Conservation (phyloP, 2,329 filamentous ascomycete species). For the Fragosphaeria purpurea region DNA sequence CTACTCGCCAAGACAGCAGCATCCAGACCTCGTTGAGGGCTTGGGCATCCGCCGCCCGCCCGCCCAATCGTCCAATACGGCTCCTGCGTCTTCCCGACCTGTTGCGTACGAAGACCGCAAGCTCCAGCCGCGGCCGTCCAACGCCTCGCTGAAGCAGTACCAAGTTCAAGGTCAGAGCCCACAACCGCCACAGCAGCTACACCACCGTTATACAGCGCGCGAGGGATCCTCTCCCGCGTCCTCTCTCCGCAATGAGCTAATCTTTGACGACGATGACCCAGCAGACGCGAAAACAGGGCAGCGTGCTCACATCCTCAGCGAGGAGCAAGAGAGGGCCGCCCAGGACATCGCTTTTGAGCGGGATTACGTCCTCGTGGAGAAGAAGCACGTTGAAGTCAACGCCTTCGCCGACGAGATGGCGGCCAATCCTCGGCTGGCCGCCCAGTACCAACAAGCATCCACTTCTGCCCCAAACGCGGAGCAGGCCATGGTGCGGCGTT, state of each 20-base stretch:
- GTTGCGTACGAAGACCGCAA: constrained; percentile 25
- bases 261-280: constrained; percentile 6
- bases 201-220: constrained; percentile 14
- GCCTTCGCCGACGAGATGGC: constrained; percentile 93
- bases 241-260: constrained; percentile 24
- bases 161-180: constrained; percentile 7
- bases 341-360: constrained; percentile 85
- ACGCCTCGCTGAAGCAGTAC: constrained; percentile 25
- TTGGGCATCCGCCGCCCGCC: constrained; percentile 41
- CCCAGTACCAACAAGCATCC: constrained; percentile 29
- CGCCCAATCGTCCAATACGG: constrained; percentile 37
- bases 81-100: constrained; percentile 37
- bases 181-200: not conserved
- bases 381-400: constrained; percentile 90
- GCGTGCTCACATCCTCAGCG: constrained; percentile 7
- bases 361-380: constrained; percentile 94
- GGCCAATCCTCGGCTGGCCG: constrained; percentile 60
- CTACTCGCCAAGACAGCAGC: constrained; percentile 34
- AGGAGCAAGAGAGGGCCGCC: constrained; percentile 60
- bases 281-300: constrained; percentile 3
- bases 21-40: constrained; percentile 36
- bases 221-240: constrained; percentile 25
- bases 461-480: constrained; percentile 38
- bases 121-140: constrained; percentile 30
- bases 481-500: constrained; percentile 57